Evolutionary conservation across 306 rosid species (phyloP).

Genomic region (Mucuna pruriens): DNA sequence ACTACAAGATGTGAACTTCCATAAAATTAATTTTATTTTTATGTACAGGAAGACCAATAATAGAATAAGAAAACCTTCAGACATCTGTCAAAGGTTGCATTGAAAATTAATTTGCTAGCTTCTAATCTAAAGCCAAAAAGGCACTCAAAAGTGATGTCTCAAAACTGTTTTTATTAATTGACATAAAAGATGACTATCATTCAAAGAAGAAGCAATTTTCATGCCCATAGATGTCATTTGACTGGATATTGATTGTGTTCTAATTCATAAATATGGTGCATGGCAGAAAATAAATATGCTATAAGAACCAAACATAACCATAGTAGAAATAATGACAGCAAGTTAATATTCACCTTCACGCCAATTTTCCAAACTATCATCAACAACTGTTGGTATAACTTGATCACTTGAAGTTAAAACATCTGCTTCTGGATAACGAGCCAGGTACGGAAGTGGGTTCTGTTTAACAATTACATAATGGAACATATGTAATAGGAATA

Average conservation of each 20-base stretch:
- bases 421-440: slow-evolving; percentile 90
- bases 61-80: background rate
- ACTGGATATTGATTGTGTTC: too few species aligned
- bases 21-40: background rate
- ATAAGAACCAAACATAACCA: slow-evolving; percentile 19
- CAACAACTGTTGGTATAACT: slow-evolving; percentile 84
- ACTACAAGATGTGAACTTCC: background rate
- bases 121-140: slow-evolving; percentile 11
- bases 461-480: slow-evolving; percentile 55
- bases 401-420: slow-evolving; percentile 94
- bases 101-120: slow-evolving; percentile 10
- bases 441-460: slow-evolving; percentile 96
- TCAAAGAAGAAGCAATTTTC: slow-evolving; percentile 3
- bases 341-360: slow-evolving; percentile 66
- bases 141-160: background rate
- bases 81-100: slow-evolving; percentile 12
- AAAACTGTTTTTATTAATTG: background rate
- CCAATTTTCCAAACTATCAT: slow-evolving; percentile 87
- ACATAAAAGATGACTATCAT: slow-evolving; percentile 28
- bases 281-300: background rate
- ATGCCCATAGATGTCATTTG: slow-evolving; percentile 21
- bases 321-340: background rate
- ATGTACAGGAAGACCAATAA: background rate
- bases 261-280: background rate
- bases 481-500: slow-evolving; percentile 34